Percentiles rank a stretch among this genome's conserved stretches.
Evolutionary conservation across 495 filamentous ascomycete genomes (phyloP).

Genomic region (Daldinia concentrica): DNA sequence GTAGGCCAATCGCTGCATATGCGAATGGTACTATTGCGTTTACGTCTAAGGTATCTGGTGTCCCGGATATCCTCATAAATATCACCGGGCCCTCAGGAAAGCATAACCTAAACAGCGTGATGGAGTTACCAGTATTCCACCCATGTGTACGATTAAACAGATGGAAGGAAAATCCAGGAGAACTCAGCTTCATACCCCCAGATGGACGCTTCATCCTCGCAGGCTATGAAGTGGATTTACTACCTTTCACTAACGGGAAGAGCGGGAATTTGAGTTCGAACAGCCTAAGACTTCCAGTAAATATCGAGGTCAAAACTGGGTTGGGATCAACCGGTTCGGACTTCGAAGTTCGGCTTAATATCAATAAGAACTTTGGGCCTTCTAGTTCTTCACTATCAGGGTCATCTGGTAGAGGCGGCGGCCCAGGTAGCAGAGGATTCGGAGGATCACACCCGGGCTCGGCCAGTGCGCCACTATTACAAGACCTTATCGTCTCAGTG

Average conservation of each 20-base stretch:
- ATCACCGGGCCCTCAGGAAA: slow-evolving; percentile 80
- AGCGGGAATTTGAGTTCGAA: slow-evolving; percentile 53
- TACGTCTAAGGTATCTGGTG: slow-evolving; percentile 91
- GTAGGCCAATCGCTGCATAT: slow-evolving; percentile 83
- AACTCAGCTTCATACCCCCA: slow-evolving; percentile 93
- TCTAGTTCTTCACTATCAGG: slow-evolving; percentile 40
- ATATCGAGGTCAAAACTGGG: slow-evolving; percentile 80
- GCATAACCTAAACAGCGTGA: slow-evolving; percentile 73
- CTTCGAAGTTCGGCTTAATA: slow-evolving; percentile 84
- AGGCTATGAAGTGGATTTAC: slow-evolving; percentile 92
- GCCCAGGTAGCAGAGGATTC: slow-evolving; percentile 57
- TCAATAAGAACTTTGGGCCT: slow-evolving; percentile 70
- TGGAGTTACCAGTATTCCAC: slow-evolving; percentile 95
- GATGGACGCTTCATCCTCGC: slow-evolving; percentile 95
- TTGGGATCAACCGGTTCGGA: slow-evolving; percentile 78
- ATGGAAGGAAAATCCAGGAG: slow-evolving; percentile 88
- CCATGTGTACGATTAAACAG: slow-evolving; percentile 87
- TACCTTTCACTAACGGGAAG: slow-evolving; percentile 66
- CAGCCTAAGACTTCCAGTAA: slow-evolving; percentile 81
- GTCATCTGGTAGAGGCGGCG: slow-evolving; percentile 67
- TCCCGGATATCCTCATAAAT: slow-evolving; percentile 86
- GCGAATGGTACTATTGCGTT: slow-evolving; percentile 94
- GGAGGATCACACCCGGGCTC: slow-evolving; percentile 53
- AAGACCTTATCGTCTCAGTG: slow-evolving; percentile 82
- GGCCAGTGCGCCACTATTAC: slow-evolving; percentile 69